Conservation (phyloP, 208 protist species). For the Leishmania turanica region DNA sequence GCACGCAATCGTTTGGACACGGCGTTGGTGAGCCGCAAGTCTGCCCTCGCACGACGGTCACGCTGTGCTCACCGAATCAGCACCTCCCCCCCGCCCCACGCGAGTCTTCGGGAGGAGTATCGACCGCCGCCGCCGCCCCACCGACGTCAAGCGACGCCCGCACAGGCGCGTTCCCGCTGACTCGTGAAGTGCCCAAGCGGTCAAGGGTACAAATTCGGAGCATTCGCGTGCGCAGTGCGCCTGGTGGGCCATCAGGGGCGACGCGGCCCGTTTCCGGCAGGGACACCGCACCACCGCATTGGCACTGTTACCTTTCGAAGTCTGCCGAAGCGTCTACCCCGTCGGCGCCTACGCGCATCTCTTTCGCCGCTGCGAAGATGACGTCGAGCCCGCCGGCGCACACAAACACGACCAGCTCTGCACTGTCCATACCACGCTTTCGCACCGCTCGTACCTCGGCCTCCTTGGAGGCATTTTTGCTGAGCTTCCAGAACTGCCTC, state of each 20-base stretch:
- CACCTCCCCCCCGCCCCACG: not conserved
- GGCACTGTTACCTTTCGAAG: not conserved
- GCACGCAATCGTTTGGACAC: not conserved
- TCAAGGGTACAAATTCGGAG: not conserved
- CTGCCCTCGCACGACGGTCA: not conserved
- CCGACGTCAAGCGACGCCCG: not conserved
- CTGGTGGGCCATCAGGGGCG: not conserved
- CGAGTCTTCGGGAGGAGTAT: not conserved
- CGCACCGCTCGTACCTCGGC: conserved; percentile 7
- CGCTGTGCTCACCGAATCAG: not conserved
- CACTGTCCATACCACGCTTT: not conserved
- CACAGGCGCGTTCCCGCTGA: not conserved
- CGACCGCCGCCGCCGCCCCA: not conserved
- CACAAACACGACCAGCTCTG: not conserved
- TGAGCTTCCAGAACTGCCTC: conserved; percentile 30
- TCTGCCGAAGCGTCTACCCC: not conserved
- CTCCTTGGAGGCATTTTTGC: conserved; percentile 21
- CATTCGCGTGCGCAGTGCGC: not conserved
- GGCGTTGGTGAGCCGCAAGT: not conserved
- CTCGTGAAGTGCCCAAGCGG: not conserved
- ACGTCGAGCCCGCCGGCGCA: not conserved
- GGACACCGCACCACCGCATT: not conserved
- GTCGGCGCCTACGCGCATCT: not conserved
- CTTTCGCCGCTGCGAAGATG: not conserved
- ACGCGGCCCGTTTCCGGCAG: not conserved